These are phyloP conservation scores for Lecanicillium sp. DNA, from an alignment of 2,329 filamentous ascomycete species.

Conservation along the genomic window DNA sequence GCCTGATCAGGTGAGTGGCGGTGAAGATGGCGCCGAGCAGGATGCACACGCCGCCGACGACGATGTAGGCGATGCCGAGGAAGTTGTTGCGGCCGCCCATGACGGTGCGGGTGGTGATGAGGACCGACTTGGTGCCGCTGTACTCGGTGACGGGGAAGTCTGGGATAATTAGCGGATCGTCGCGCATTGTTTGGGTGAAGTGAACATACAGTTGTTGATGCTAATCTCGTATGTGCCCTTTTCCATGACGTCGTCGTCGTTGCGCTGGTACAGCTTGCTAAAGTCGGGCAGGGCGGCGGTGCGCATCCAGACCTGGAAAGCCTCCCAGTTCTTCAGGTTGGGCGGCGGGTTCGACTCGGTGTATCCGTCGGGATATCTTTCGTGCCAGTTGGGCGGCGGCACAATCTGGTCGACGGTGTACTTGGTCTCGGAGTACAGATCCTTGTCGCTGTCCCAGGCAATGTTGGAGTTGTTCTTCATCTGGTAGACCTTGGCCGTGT, in stretches of 20 bases:
- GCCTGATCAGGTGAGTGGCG: slow-evolving; percentile 82
- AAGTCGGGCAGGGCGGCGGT: slow-evolving; percentile 91
- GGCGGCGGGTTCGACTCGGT: slow-evolving; percentile 59
- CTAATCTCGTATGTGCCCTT: slow-evolving; percentile 69
- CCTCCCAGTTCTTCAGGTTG: slow-evolving; percentile 67
- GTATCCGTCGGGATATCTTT: slow-evolving; percentile 66
- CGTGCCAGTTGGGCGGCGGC: slow-evolving; percentile 81
- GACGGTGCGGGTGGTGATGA: slow-evolving; percentile 83
- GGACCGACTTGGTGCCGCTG: slow-evolving; percentile 80
- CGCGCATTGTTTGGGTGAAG: too few species aligned
- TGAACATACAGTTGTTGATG: slow-evolving; percentile 68
- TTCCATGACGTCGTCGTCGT: slow-evolving; percentile 63
- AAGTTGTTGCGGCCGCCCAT: slow-evolving; percentile 95
- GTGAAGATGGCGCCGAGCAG: slow-evolving; percentile 84
- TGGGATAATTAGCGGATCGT: too few species aligned
- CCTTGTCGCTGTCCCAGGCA: slow-evolving; percentile 78
- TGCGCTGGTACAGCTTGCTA: slow-evolving; percentile 85
- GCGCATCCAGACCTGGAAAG: slow-evolving; percentile 98
- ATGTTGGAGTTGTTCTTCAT: slow-evolving; percentile 74
- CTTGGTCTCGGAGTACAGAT: slow-evolving; percentile 65
- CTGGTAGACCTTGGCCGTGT: slow-evolving; percentile 49
- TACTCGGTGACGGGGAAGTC: slow-evolving; percentile 76
- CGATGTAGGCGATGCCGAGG: slow-evolving; percentile 91
- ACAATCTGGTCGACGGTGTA: slow-evolving; percentile 62
- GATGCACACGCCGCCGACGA: slow-evolving; percentile 89